phyloP scores from a whole-genome alignment of 352 stramenopile genomes.

The Phytophthora parvispora region DNA sequence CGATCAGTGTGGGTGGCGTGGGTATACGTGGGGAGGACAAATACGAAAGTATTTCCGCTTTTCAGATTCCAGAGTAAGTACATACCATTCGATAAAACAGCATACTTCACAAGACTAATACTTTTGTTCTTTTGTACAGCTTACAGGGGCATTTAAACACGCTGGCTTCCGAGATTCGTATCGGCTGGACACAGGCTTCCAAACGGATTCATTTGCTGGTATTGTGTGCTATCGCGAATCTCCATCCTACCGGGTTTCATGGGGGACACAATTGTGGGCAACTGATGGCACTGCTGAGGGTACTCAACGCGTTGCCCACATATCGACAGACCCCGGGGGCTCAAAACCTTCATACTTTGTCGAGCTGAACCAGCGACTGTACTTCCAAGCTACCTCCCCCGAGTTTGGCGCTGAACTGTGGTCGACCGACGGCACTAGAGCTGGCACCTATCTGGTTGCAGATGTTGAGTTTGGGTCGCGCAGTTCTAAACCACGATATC shows the following conservation, averaged over 20 bases:
- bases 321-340: constrained; percentile 34
- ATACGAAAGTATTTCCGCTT: constrained; percentile 86
- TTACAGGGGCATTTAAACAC: constrained; percentile 88
- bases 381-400: constrained; percentile 74
- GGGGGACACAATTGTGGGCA: constrained; percentile 78
- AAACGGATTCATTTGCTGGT: constrained; percentile 74
- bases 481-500: constrained; percentile 48
- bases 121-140: constrained; percentile 22
- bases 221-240: constrained; percentile 76
- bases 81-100: not conserved
- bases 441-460: constrained; percentile 61
- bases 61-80: constrained; percentile 71
- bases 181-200: constrained; percentile 56
- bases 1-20: constrained; percentile 88
- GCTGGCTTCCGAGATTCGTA: constrained; percentile 81
- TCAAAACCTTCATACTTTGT: constrained; percentile 49
- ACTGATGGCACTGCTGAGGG: constrained; percentile 82
- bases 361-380: constrained; percentile 55
- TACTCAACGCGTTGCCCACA: constrained; percentile 67
- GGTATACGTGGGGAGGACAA: constrained; percentile 74
- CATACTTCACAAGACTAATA: not conserved
- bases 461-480: constrained; percentile 59
- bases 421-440: constrained; percentile 66
- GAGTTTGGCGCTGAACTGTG: constrained; percentile 81
- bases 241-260: constrained; percentile 15